Evolutionary conservation across 495 filamentous ascomycete species (phyloP), one percentile per base, ranked within the genome.

Genomic region (Niebla homalea): DNA sequence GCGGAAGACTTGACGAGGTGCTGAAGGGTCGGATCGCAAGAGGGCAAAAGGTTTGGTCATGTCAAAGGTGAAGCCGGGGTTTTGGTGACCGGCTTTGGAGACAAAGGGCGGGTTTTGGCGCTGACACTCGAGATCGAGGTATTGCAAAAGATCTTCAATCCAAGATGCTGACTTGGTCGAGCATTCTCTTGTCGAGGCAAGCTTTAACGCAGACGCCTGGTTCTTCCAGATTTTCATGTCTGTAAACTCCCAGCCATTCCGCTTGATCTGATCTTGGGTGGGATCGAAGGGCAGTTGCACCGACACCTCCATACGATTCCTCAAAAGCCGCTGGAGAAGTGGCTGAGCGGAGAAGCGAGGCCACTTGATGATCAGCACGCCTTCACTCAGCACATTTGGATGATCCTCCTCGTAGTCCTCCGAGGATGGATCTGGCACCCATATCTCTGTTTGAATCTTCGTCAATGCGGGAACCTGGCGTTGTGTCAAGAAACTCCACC

Each of bases 401-500:
- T 62, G 60, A n/a, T 70, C 60, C 15, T 54, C 43, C 55, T 65
- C 47, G 58, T 70, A 61, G 50, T 63, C 62, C 50, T 68, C 56
- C 59, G 74, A 68, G 64, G 63, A 65, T 16, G 79, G 71, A 58
- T 89, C 84, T 0, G 87, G 86, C 36, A 88, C 57, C 81, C 84
- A 93, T 45, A 95, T 73, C 58, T 92, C 80, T 2, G 87, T 81
- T 38, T 74, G 68, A 25, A 97, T 70, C 39, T 78, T 80, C 5
- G 89, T 83, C 23, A 97, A 70, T 21, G 70, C 67, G 1, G 86
- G 74, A 60, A 84, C 85, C 36, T 83, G 74, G 26, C 87, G 67
- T 58, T 92, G 84, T 4, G 90, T 95, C 57, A 89, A 73, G 57
- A 87, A 88, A 14, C 74, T 73, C 88, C 89, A 97, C 26, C 71